Percentiles rank a stretch among this genome's conserved stretches.
phyloP scores from a whole-genome alignment of 2,329 filamentous ascomycete species.

The Aspergillus sp. region DNA sequence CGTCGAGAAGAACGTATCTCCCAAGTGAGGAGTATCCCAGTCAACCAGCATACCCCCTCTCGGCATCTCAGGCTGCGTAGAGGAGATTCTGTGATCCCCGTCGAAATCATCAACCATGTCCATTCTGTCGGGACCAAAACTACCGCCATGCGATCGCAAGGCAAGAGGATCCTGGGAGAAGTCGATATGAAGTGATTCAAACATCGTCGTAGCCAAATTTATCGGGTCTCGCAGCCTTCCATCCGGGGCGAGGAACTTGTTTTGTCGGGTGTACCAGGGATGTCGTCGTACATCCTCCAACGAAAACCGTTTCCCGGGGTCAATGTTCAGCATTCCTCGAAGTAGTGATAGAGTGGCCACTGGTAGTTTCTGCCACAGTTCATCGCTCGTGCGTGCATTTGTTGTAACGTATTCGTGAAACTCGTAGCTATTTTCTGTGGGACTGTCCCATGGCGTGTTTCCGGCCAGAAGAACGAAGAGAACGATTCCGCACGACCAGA shows the following conservation, averaged over 20 bases:
- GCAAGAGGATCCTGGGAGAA: slow-evolving; percentile 68
- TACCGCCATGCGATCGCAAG: slow-evolving; percentile 35
- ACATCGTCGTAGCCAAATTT: slow-evolving; percentile 88
- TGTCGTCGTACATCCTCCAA: slow-evolving; percentile 84
- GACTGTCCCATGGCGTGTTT: slow-evolving; percentile 97
- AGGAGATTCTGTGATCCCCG: slow-evolving; percentile 57
- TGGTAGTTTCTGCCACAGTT: slow-evolving; percentile 80
- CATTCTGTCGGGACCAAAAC: slow-evolving; percentile 59
- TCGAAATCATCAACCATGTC: slow-evolving; percentile 60
- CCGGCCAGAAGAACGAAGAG: slow-evolving; percentile 92
- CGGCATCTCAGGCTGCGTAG: slow-evolving; percentile 83
- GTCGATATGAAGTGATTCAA: slow-evolving; percentile 86
- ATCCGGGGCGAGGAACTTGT: slow-evolving; percentile 70
- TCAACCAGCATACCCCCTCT: slow-evolving; percentile 76
- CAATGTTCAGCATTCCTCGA: slow-evolving; percentile 87
- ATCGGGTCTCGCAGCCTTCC: slow-evolving; percentile 77
- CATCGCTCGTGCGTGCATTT: slow-evolving; percentile 77
- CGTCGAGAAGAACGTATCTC: slow-evolving; percentile 43
- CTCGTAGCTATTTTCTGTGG: slow-evolving; percentile 81
- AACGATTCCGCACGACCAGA: slow-evolving; percentile 99
- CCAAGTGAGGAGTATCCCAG: slow-evolving; percentile 74
- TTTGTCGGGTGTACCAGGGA: slow-evolving; percentile 88
- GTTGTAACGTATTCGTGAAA: slow-evolving; percentile 82
- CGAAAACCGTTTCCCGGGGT: slow-evolving; percentile 73
- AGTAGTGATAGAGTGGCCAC: slow-evolving; percentile 74